Evolutionary conservation across 768 basidiomycete genomes (phyloP), one percentile per base, ranked within the genome.

Genomic region (Lentinula sp.): DNA sequence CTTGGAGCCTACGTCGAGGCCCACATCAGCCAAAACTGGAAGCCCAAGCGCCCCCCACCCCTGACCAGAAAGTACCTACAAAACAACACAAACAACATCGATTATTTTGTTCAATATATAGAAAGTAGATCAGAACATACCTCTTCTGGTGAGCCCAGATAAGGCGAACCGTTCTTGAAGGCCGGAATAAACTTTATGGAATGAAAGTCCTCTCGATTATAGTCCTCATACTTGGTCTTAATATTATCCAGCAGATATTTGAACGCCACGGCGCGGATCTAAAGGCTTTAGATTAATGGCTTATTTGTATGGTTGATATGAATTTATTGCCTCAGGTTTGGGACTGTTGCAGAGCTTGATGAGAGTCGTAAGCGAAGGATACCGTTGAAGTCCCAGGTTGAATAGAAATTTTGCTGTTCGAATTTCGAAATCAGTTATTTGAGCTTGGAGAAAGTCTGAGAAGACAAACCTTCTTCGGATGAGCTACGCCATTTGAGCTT

Each of bases 161-260:
- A 78, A 34, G 72, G 65, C n/a, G 79, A 80, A 15, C 78, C 75
- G 5, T 79, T 76, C 16, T 80, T 76, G 2, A 84, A 66, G 2
- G 93, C 86, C 1, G 96, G 96, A 49, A 99, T 83, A 74, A 91
- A 99, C 0, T 88, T 76, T 8, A 89, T 68, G 28, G 85, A 74
- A 4, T 76, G 72, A 64, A 84, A 89, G 11, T 78, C 67, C 13
- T 74, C 69, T n/a, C 84, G 78, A 48, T 82, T 75, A 64, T 90
- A 89, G 43, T 82, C 74, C 1, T 72, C 68, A 67, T 91, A 95
- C 60, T 81, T 81, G 0, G 75, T 77, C 7, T 76, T 69, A 32
- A 87, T 77, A 66, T 95, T 89, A 55, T 92, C 87, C 49, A 95
- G 73, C 35, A 98, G 79, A 73, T 96, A 98, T 60, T 86, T 85